Percentiles rank a stretch among this genome's conserved stretches.
Conservation (phyloP, 257 asterid genomes). For the Nicotiana attenuata region DNA sequence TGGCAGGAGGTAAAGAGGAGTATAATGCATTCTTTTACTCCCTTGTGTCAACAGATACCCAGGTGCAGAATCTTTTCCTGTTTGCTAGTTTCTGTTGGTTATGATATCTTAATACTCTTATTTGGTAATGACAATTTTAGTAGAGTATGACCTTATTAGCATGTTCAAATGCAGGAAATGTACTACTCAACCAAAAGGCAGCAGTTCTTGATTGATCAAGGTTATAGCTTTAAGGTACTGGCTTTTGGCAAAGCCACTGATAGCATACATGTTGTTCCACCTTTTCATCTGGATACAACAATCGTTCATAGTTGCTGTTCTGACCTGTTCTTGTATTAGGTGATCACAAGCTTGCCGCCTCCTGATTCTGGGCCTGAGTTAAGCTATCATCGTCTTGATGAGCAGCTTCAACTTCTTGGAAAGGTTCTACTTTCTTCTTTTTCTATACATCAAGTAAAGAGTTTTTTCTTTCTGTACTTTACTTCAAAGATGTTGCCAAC, state of each 20-base stretch:
- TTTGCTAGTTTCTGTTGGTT: constrained; percentile 12
- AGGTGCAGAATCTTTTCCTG: constrained; percentile 30
- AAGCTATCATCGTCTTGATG: constrained; percentile 61
- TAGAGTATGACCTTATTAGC: background rate
- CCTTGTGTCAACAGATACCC: constrained; percentile 97
- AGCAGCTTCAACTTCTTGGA: constrained; percentile 76
- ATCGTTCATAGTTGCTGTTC: background rate
- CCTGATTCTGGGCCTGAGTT: constrained; percentile 64
- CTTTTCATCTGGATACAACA: background rate
- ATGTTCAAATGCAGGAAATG: constrained; percentile 65
- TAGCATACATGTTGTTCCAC: background rate
- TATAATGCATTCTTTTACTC: constrained; percentile 97
- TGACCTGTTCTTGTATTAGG: constrained; percentile 33
- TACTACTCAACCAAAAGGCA: constrained; percentile 94
- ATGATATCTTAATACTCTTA: background rate
- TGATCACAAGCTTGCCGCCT: constrained; percentile 93
- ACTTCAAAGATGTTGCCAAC: background rate
- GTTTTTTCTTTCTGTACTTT: background rate
- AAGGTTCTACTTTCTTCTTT: constrained; percentile 40
- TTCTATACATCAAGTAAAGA: background rate
- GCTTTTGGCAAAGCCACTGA: background rate
- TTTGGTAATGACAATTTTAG: background rate
- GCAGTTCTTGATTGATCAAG: constrained; percentile 97
- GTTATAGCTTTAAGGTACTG: constrained; percentile 89
- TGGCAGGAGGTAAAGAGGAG: constrained; percentile 97